phyloP scores from a whole-genome alignment of 371 early-diverging fungal species.

The Smittium culicis region DNA sequence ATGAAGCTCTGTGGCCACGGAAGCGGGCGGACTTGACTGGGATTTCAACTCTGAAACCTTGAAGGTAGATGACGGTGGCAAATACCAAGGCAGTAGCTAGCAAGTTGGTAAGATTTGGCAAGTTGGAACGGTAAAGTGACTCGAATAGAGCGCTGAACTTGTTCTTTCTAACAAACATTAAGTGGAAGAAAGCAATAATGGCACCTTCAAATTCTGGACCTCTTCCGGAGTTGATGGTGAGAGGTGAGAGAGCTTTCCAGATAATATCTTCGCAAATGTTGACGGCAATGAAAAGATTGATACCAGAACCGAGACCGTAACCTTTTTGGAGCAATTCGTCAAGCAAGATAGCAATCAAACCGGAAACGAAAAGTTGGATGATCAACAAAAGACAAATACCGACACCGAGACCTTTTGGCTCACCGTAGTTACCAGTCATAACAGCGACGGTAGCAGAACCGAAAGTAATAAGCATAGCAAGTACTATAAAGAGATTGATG shows the following conservation, averaged over 20 bases:
- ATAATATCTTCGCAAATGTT: slow-evolving; percentile 99
- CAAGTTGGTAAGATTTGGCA: slow-evolving; percentile 94
- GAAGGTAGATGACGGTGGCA: slow-evolving; percentile 94
- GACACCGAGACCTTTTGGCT: slow-evolving; percentile 85
- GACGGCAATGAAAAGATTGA: slow-evolving; percentile 98
- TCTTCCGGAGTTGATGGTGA: slow-evolving; percentile 91
- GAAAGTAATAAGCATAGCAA: slow-evolving; percentile 82
- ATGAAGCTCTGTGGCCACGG: slow-evolving; percentile 93
- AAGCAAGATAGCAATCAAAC: slow-evolving; percentile 91
- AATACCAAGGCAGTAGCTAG: slow-evolving; percentile 85
- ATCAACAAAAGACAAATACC: slow-evolving; percentile 87
- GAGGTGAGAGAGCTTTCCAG: slow-evolving; percentile 98
- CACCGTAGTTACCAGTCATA: slow-evolving; percentile 95
- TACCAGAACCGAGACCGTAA: slow-evolving; percentile 99
- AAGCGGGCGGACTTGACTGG: slow-evolving; percentile 93
- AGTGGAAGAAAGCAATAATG: slow-evolving; percentile 87
- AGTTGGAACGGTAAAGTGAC: slow-evolving; percentile 91
- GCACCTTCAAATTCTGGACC: slow-evolving; percentile 99
- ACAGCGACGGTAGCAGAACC: slow-evolving; percentile 97
- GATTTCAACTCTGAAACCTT: slow-evolving; percentile 98
- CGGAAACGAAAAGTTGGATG: slow-evolving; percentile 93
- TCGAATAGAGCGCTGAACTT: slow-evolving; percentile 97
- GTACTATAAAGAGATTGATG: slow-evolving; percentile 32
- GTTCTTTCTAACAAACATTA: slow-evolving; percentile 88
- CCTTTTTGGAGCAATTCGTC: slow-evolving; percentile 99